Evolutionary conservation across 306 rosid species (phyloP).

Genomic region (Acacia melanoxylon): DNA sequence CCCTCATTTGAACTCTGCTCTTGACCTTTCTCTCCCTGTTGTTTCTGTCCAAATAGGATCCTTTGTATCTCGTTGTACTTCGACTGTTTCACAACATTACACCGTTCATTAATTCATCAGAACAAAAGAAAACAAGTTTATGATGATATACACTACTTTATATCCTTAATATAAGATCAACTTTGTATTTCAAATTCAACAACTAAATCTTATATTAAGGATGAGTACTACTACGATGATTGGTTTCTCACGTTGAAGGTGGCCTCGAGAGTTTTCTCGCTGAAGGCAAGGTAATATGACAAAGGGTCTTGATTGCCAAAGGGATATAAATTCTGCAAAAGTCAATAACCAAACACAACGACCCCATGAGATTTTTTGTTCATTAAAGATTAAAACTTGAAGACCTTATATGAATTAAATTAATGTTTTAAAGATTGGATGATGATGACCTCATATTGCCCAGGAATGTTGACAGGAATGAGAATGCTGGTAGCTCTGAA

Average conservation of each 20-base stretch:
- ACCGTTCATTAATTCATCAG: background rate
- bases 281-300: constrained; percentile 36
- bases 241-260: constrained; percentile 33
- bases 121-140: background rate
- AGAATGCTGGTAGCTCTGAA: background rate
- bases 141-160: background rate
- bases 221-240: background rate
- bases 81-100: constrained; percentile 6
- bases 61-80: constrained; percentile 22
- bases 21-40: background rate
- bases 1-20: constrained; percentile 5
- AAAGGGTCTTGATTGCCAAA: background rate
- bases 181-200: too few relatives aligned
- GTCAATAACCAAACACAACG: background rate
- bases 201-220: background rate
- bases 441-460: background rate
- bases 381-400: background rate
- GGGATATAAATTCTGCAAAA: constrained; percentile 27
- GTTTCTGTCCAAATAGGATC: constrained; percentile 1
- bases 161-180: background rate
- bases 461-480: background rate
- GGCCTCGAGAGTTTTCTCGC: constrained; percentile 29
- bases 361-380: background rate
- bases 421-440: background rate
- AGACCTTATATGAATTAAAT: background rate